These are phyloP conservation scores for Xenoacremonium recifei DNA, from an alignment of 2,329 filamentous ascomycete genomes.

Conservation along the genomic window DNA sequence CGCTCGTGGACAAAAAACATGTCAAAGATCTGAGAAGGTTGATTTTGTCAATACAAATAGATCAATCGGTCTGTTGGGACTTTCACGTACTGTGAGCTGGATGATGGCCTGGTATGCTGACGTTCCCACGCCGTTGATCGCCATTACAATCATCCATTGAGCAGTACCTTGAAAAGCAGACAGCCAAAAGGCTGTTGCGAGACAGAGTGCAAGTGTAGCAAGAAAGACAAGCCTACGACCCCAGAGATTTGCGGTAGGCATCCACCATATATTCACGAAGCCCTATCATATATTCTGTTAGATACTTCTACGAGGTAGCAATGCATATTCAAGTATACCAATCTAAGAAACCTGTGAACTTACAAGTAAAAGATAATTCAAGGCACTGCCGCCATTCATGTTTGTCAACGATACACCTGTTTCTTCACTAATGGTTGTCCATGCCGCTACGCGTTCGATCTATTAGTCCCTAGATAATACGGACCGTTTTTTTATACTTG, in stretches of 20 bases:
- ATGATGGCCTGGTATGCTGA: constrained; percentile 5
- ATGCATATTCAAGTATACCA: neutral
- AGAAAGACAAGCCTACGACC: constrained; percentile 5
- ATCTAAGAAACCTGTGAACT: too few species aligned
- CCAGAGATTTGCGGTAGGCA: constrained; percentile 3
- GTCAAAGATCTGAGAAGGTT: constrained; percentile 2
- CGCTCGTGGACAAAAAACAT: constrained; percentile 6
- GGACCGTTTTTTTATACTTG: neutral
- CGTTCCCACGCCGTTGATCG: constrained; percentile 4
- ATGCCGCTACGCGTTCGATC: neutral
- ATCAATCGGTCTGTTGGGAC: neutral
- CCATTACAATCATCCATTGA: constrained; percentile 5
- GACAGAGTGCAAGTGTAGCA: constrained; percentile 1
- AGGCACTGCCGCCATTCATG: constrained; percentile 6
- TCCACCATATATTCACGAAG: constrained; percentile 7
- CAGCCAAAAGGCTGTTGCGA: constrained; percentile 4
- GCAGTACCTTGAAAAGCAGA: constrained; percentile 2
- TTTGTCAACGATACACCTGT: constrained; percentile 3
- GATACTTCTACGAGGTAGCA: neutral
- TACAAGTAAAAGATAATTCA: constrained; percentile 7
- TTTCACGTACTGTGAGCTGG: constrained; percentile 2
- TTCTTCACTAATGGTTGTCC: constrained; percentile 4
- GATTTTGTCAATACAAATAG: neutral
- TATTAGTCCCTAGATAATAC: too few species aligned
- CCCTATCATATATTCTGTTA: neutral